A percentile compares a stretch with the other conserved stretches of the same genome.
phyloP scores from a whole-genome alignment of 768 basidiomycete species.

The Lactarius quietus region DNA sequence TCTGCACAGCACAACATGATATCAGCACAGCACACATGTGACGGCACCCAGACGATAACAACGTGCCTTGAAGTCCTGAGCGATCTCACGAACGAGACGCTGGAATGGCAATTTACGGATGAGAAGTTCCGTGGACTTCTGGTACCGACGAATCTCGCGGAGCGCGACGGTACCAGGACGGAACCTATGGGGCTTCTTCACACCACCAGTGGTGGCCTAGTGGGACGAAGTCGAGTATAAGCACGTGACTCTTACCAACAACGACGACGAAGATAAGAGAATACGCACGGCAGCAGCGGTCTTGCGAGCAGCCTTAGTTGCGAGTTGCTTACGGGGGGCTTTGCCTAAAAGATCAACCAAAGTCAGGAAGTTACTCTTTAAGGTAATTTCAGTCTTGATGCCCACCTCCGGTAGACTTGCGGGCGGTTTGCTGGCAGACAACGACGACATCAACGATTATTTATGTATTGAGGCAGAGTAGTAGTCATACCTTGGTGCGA shows the following conservation, averaged over 20 bases:
- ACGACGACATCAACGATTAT: slow-evolving; percentile 30
- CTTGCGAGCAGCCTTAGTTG: slow-evolving; percentile 94
- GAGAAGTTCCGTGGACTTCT: slow-evolving; percentile 97
- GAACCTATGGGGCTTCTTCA: slow-evolving; percentile 99
- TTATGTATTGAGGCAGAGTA: slow-evolving; percentile 6
- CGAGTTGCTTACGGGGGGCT: slow-evolving; percentile 91
- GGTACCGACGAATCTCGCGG: slow-evolving; percentile 97
- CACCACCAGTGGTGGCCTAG: slow-evolving; percentile 86
- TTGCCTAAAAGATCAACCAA: slow-evolving; percentile 51
- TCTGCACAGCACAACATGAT: slow-evolving; percentile 41
- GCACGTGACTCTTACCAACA: slow-evolving; percentile 28
- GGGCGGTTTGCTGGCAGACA: slow-evolving; percentile 84
- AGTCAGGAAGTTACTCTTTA: slow-evolving; percentile 29
- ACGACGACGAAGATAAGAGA: slow-evolving; percentile 30
- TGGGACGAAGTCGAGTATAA: slow-evolving; percentile 4
- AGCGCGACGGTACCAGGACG: slow-evolving; percentile 97
- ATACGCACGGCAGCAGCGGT: slow-evolving; percentile 63
- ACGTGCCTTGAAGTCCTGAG: slow-evolving; percentile 91
- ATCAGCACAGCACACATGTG: slow-evolving; percentile 2
- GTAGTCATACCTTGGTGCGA: slow-evolving; percentile 70
- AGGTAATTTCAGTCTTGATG: slow-evolving; percentile 35
- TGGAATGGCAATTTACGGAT: slow-evolving; percentile 99
- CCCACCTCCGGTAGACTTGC: slow-evolving; percentile 96
- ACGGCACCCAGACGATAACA: neutral
- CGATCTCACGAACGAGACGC: slow-evolving; percentile 93